Conservation (phyloP, 2,329 filamentous ascomycete species). For the Calcarisporium arbuscula region DNA sequence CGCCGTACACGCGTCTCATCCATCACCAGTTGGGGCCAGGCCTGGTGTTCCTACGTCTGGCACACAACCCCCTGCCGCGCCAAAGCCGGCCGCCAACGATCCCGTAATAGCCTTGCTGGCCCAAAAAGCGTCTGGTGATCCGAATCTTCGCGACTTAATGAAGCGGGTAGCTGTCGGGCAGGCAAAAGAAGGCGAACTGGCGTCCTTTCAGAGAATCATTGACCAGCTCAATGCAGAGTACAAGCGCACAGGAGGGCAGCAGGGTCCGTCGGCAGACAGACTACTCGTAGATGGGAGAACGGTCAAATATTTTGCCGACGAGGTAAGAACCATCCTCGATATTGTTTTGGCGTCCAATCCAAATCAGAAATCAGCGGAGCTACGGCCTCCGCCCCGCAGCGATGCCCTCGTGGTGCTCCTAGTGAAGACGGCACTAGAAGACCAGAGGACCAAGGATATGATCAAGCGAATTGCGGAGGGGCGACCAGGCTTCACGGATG, state of each 20-base stretch:
- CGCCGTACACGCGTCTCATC: slow-evolving; percentile 5
- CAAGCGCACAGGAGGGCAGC: slow-evolving; percentile 42
- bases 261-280: slow-evolving; percentile 48
- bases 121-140: slow-evolving; percentile 66
- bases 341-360: slow-evolving; percentile 56
- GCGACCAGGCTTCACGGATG: slow-evolving; percentile 44
- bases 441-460: slow-evolving; percentile 40
- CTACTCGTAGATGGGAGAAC: slow-evolving; percentile 49
- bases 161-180: slow-evolving; percentile 73
- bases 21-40: slow-evolving; percentile 14
- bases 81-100: slow-evolving; percentile 41
- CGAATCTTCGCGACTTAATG: slow-evolving; percentile 71
- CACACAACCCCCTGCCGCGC: slow-evolving; percentile 7
- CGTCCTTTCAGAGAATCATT: slow-evolving; percentile 73
- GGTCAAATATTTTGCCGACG: slow-evolving; percentile 54
- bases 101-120: slow-evolving; percentile 77
- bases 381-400: slow-evolving; percentile 47
- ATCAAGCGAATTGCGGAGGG: slow-evolving; percentile 48
- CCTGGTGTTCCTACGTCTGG: slow-evolving; percentile 11
- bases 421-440: slow-evolving; percentile 52
- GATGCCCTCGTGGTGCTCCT: slow-evolving; percentile 51
- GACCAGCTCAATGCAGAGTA: slow-evolving; percentile 65
- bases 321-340: slow-evolving; percentile 50
- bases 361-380: slow-evolving; percentile 44
- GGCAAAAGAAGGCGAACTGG: slow-evolving; percentile 64